These are phyloP conservation scores for Allomyces macrogynus DNA, from an alignment of 192 early-diverging fungal genomes.

Conservation along the genomic window DNA sequence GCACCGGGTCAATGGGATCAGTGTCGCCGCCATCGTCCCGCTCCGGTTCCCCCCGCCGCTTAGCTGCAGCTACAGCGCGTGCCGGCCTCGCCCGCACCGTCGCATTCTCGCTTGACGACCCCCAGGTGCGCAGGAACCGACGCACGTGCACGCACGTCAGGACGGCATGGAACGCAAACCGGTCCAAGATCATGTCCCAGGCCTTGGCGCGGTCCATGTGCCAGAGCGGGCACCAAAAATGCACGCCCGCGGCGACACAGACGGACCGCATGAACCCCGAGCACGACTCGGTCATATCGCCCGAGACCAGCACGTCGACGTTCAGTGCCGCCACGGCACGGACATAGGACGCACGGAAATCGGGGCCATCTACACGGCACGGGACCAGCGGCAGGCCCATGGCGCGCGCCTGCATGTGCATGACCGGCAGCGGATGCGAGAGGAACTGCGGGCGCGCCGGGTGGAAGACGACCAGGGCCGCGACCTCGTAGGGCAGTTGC, in stretches of 20 bases:
- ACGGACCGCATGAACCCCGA: background rate
- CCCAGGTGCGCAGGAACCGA: conserved; percentile 19
- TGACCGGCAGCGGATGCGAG: conserved; percentile 25
- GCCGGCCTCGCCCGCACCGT: background rate
- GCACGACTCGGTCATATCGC: conserved; percentile 7
- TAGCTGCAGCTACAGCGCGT: too few species aligned
- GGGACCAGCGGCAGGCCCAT: conserved; percentile 23
- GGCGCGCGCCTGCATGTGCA: conserved; percentile 21
- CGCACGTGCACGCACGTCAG: conserved; percentile 25
- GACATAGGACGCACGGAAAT: conserved; percentile 25
- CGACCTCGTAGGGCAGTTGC: conserved; percentile 10
- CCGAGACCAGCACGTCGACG: conserved; percentile 29
- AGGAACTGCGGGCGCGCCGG: conserved; percentile 23
- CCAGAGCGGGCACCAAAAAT: background rate
- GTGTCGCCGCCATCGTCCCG: too few species aligned
- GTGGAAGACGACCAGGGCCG: conserved; percentile 24
- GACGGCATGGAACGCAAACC: conserved; percentile 19
- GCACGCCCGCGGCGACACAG: background rate
- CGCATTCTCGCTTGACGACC: conserved; percentile 9
- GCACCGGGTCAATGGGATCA: too few species aligned
- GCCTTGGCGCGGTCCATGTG: conserved; percentile 28
- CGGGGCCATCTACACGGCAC: conserved; percentile 18
- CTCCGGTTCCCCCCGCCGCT: too few species aligned
- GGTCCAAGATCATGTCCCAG: conserved; percentile 37
- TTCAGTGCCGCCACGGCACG: conserved; percentile 15